Evolutionary conservation across 148 eudicot genomes (phyloP).

Genomic region (Suaeda aralocaspica): DNA sequence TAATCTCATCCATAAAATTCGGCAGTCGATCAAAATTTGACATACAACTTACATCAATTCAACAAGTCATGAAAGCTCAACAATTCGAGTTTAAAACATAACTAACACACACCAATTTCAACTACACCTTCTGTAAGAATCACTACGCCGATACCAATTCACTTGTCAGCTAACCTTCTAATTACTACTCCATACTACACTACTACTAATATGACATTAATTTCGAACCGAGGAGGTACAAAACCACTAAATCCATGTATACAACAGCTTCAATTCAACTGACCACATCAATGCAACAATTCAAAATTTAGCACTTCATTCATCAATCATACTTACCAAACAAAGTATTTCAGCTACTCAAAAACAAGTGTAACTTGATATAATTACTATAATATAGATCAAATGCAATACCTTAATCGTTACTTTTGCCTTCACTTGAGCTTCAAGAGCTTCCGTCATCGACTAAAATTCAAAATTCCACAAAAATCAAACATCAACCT

Average conservation of each 20-base stretch:
- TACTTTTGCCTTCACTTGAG: slow-evolving; percentile 83
- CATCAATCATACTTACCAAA: not conserved
- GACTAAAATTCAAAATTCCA: slow-evolving; percentile 46
- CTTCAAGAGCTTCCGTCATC: slow-evolving; percentile 92
- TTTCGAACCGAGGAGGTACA: not conserved
- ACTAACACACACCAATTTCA: not conserved
- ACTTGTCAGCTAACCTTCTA: no score
- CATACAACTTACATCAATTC: no score
- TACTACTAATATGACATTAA: no score
- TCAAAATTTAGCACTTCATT: not conserved
- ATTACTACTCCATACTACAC: no score
- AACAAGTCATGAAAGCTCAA: no score
- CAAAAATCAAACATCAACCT: not conserved
- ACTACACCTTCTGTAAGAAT: not conserved
- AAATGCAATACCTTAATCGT: slow-evolving; percentile 55
- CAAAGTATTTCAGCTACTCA: not conserved
- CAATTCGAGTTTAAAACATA: no score
- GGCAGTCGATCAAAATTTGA: no score
- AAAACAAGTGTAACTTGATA: not conserved
- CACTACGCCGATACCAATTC: no score
- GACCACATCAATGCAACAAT: not conserved
- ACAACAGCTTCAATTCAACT: no score
- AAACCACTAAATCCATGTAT: not conserved
- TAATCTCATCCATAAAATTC: no score
- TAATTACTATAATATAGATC: not conserved